Percentiles rank a stretch among this genome's conserved stretches.
phyloP scores from a whole-genome alignment of 768 basidiomycete genomes.

The Boletus coccyginus region DNA sequence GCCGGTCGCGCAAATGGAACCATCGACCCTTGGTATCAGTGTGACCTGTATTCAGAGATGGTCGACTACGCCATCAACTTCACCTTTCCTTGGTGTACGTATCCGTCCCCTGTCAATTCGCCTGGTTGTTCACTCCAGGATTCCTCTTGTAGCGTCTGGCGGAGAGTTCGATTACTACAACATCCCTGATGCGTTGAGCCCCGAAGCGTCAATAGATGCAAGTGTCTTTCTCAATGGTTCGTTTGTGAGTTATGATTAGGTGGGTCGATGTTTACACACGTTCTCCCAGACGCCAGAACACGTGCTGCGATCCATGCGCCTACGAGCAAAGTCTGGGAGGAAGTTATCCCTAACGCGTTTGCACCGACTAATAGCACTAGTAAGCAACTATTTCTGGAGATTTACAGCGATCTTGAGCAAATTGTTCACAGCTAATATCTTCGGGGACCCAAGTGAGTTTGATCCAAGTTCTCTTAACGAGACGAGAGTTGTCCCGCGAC shows the following conservation, averaged over 20 bases:
- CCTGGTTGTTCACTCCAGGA: neutral
- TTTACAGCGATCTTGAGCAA: neutral
- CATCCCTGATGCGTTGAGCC: conserved; percentile 41
- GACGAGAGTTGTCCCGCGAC: neutral
- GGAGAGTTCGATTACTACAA: conserved; percentile 45
- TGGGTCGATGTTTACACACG: conserved; percentile 36
- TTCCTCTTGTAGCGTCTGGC: conserved; percentile 11
- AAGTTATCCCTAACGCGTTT: conserved; percentile 25
- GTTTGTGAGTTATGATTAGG: conserved; percentile 44
- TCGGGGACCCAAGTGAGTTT: conserved; percentile 33
- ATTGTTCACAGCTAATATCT: conserved; percentile 3
- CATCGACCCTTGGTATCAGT: conserved; percentile 60
- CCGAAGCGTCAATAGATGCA: conserved; percentile 46
- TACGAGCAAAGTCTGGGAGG: conserved; percentile 50
- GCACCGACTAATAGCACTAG: neutral
- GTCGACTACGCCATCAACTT: conserved; percentile 70
- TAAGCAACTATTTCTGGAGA: conserved; percentile 7
- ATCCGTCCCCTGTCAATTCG: neutral
- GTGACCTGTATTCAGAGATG: conserved; percentile 58
- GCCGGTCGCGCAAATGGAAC: conserved; percentile 51
- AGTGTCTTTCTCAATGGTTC: conserved; percentile 57
- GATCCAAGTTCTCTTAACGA: neutral
- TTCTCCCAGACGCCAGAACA: conserved; percentile 43
- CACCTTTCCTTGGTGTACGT: conserved; percentile 58
- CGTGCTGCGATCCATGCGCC: conserved; percentile 67